phyloP scores from a whole-genome alignment of 768 basidiomycete genomes.

The Pisolithus orientalis region DNA sequence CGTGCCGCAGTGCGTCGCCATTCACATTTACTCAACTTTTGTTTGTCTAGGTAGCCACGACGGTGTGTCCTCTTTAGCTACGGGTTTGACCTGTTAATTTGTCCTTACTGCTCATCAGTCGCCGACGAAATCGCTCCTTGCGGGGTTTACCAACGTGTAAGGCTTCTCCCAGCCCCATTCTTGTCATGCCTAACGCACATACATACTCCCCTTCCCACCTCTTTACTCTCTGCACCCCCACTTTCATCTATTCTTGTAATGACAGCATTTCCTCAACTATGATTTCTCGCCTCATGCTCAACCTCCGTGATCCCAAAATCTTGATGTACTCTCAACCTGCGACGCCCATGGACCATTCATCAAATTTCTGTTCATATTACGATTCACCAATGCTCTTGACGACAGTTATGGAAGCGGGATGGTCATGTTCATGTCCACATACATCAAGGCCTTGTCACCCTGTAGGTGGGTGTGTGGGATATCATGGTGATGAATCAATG shows the following conservation, averaged over 20 bases:
- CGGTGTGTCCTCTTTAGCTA: background rate
- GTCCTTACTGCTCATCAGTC: background rate
- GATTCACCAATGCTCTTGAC: background rate
- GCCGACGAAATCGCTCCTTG: background rate
- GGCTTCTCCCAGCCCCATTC: background rate
- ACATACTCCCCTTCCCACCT: too few relatives aligned
- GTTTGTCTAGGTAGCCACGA: background rate
- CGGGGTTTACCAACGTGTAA: background rate
- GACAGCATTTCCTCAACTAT: constrained; percentile 44
- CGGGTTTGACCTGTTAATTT: background rate
- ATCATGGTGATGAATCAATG: too few relatives aligned
- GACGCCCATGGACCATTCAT: background rate
- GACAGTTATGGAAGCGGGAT: background rate
- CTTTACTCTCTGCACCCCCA: background rate
- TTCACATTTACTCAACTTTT: background rate
- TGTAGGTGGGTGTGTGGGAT: too few relatives aligned
- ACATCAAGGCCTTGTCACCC: too few relatives aligned
- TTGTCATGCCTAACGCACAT: too few relatives aligned
- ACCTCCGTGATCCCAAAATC: constrained; percentile 33
- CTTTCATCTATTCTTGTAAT: background rate
- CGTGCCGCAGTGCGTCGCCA: too few relatives aligned
- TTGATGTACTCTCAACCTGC: background rate
- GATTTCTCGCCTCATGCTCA: constrained; percentile 52
- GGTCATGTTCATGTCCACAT: background rate
- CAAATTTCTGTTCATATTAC: background rate